Base-by-base conservation (phyloP, 352 stramenopile species). In the Pythium pectinolyticum region DNA sequence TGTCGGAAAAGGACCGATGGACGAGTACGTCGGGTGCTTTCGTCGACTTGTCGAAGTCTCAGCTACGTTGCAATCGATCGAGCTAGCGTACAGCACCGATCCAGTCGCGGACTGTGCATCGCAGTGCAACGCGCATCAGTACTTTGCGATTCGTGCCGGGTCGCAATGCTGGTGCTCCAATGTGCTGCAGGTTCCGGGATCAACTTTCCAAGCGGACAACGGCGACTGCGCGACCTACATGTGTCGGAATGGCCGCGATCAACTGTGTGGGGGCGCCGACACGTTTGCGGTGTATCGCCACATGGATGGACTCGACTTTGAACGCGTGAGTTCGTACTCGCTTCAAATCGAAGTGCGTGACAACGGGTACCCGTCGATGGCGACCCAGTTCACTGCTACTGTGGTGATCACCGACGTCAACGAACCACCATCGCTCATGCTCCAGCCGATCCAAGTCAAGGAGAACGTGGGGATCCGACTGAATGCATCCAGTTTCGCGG, bases 141-240 rank as follows among this genome's bases (percentile, higher is more conserved):
- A 66, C 27, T 66, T 69, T 41, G 60, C 51, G n/a, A 66, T 73
- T 28, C 57, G 40, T 1, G 45, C 27, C 8, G 28, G n/a, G 2
- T 56, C 56, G 11, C 48, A 73, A 31, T 73, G 66, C 37, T 69
- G 60, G 66, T 73, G 66, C 20, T 46, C 56, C 5, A 73, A 69
- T 30, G 15, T 40, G 0, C 11, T 73, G 32, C 19, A 63, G 34
- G 19, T 63, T 14, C 46, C 66, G 7, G 53, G 59, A 11, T 39
- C 45, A 3, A 45, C 12, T 0, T 68, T 40, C 25, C 53, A 64
- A 20, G 34, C 45, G 3, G 59, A 25, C 10, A 52, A 74, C 47
- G 60, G 1, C 12, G 45, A 49, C 9, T 68, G 59, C 30, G 43
- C 47, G 24, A n/a, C 24, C 12, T 35, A 43, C n/a, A 35, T 67